These are phyloP conservation scores for Pestalotiopsis sp. DNA, from an alignment of 2,329 filamentous ascomycete genomes.

Conservation along the genomic window DNA sequence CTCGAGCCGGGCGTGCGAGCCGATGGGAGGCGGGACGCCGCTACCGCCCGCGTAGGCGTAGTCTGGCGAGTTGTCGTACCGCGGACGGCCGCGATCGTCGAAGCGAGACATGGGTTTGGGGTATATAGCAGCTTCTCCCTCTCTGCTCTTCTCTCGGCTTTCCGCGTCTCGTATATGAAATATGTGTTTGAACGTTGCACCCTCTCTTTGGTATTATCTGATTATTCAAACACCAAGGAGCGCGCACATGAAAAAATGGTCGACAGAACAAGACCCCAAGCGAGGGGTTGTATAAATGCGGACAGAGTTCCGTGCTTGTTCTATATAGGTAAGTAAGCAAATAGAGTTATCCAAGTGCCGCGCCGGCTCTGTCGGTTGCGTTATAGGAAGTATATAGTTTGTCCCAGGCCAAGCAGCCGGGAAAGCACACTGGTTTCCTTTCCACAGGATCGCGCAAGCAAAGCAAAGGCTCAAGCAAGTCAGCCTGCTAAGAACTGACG, in stretches of 20 bases:
- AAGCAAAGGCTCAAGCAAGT: too few relatives aligned
- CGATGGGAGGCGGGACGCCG: not conserved
- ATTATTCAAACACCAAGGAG: not conserved
- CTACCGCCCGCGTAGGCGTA: constrained; percentile 12
- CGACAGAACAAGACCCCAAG: not conserved
- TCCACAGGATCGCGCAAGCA: too few relatives aligned
- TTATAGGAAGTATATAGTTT: not conserved
- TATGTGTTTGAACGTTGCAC: not conserved
- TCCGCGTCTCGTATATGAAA: not conserved
- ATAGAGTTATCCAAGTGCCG: not conserved
- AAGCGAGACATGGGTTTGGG: constrained; percentile 9
- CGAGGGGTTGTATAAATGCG: not conserved
- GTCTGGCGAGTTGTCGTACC: constrained; percentile 10
- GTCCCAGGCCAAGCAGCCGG: too few relatives aligned
- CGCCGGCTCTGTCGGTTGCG: not conserved
- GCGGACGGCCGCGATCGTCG: constrained; percentile 5
- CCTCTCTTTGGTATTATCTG: not conserved
- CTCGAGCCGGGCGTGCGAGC: constrained; percentile 18
- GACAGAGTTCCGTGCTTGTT: not conserved
- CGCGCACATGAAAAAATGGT: not conserved
- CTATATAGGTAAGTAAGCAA: not conserved
- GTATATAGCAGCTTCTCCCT: not conserved
- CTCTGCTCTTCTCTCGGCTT: not conserved
- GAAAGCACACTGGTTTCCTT: too few relatives aligned
- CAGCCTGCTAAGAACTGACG: not conserved